Evolutionary conservation across 108 stramenopile species (phyloP).

Genomic region (Epithemia pelagica): DNA sequence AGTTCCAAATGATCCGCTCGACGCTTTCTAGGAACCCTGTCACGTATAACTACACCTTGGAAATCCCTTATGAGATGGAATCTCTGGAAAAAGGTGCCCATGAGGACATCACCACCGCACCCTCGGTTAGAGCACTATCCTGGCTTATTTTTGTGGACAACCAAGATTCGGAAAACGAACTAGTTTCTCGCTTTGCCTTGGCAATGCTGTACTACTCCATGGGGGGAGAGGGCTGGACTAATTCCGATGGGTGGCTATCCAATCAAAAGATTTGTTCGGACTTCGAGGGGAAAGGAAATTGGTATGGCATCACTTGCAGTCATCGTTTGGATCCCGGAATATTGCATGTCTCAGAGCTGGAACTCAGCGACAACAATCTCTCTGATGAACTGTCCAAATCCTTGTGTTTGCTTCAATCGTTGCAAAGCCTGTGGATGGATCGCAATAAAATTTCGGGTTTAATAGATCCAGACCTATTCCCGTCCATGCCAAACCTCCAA

Average conservation of each 20-base stretch:
- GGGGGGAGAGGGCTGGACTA: constrained; percentile 29
- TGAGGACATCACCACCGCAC: neutral
- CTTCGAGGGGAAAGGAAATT: neutral
- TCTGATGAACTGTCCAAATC: constrained; percentile 21
- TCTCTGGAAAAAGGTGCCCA: neutral
- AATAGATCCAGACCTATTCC: constrained; percentile 16
- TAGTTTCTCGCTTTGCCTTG: constrained; percentile 39
- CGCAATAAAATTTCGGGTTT: constrained; percentile 14
- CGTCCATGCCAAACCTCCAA: constrained; percentile 16
- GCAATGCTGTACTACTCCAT: constrained; percentile 40
- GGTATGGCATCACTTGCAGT: neutral
- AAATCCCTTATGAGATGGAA: neutral
- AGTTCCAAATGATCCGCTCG: neutral
- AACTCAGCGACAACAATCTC: constrained; percentile 24
- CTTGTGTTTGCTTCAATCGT: constrained; percentile 10
- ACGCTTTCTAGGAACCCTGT: neutral
- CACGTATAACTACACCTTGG: neutral
- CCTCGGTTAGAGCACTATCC: neutral
- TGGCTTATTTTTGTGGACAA: constrained; percentile 7
- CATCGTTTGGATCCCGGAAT: neutral
- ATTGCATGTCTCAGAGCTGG: constrained; percentile 8
- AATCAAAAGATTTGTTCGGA: constrained; percentile 4
- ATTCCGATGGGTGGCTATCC: constrained; percentile 4
- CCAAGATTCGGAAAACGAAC: neutral
- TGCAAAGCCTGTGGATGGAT: constrained; percentile 13